A percentile compares a stretch with the other conserved stretches of the same genome.
Evolutionary conservation across 352 stramenopile genomes (phyloP).

Genomic region (Phytophthora vignae): DNA sequence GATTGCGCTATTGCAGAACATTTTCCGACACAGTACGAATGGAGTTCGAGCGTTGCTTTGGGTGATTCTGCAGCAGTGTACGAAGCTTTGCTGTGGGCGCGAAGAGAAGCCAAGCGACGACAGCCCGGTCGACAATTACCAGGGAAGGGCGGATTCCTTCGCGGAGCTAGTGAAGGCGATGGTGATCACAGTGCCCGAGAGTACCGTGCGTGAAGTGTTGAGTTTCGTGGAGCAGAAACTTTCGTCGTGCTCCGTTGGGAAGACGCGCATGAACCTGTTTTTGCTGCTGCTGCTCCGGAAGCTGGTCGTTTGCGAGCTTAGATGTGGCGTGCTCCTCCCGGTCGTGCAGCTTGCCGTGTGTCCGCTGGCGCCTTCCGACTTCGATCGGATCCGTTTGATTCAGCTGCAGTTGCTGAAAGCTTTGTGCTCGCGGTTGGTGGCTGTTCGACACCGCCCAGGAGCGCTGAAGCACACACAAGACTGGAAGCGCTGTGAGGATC

Average conservation of each 20-base stretch:
- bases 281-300: slow-evolving; percentile 63
- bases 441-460: slow-evolving; percentile 21
- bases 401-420: slow-evolving; percentile 63
- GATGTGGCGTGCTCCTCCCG: slow-evolving; percentile 36
- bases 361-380: slow-evolving; percentile 38
- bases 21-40: slow-evolving; percentile 30
- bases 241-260: slow-evolving; percentile 45
- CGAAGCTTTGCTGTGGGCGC: slow-evolving; percentile 64
- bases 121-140: slow-evolving; percentile 16
- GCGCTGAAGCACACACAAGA: slow-evolving; percentile 10
- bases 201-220: slow-evolving; percentile 35
- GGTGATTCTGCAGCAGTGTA: slow-evolving; percentile 66
- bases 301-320: slow-evolving; percentile 39
- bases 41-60: slow-evolving; percentile 44
- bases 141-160: slow-evolving; percentile 45
- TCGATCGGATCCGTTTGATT: slow-evolving; percentile 51
- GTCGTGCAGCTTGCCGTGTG: slow-evolving; percentile 56
- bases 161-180: slow-evolving; percentile 59
- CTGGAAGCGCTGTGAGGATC: slow-evolving; percentile 38
- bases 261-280: slow-evolving; percentile 61
- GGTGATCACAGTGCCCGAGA: slow-evolving; percentile 30
- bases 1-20: slow-evolving; percentile 44
- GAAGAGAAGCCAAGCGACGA: slow-evolving; percentile 12
- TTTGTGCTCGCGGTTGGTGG: slow-evolving; percentile 46
- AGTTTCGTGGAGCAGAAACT: slow-evolving; percentile 61